Evolutionary conservation across 768 basidiomycete genomes (phyloP).

Genomic region (Panus rudis): DNA sequence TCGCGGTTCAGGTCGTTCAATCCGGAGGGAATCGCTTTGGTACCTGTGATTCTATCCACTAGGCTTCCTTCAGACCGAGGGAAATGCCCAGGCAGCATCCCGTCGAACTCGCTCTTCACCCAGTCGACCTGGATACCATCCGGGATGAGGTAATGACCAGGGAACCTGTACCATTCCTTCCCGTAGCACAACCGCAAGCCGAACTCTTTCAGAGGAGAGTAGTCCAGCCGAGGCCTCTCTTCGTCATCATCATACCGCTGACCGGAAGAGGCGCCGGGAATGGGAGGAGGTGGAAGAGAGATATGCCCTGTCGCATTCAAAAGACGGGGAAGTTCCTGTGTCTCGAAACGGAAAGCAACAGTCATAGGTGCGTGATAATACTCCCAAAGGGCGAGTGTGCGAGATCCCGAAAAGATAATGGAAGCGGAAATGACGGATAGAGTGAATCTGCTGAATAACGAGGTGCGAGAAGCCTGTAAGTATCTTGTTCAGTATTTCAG

Average conservation of each 20-base stretch:
- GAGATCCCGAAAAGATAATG: slow-evolving; percentile 65
- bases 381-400: slow-evolving; percentile 73
- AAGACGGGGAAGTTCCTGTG: slow-evolving; percentile 71
- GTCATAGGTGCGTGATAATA: slow-evolving; percentile 91
- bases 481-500: slow-evolving; percentile 4
- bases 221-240: slow-evolving; percentile 48
- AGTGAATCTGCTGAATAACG: slow-evolving; percentile 73
- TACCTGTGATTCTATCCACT: slow-evolving; percentile 57
- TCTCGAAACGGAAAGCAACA: slow-evolving; percentile 64
- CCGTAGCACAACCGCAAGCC: slow-evolving; percentile 77
- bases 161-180: slow-evolving; percentile 96
- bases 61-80: slow-evolving; percentile 18
- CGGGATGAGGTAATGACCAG: slow-evolving; percentile 84
- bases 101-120: slow-evolving; percentile 87
- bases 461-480: slow-evolving; percentile 67
- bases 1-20: slow-evolving; percentile 89
- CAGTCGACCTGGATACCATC: slow-evolving; percentile 78
- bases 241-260: slow-evolving; percentile 26
- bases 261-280: slow-evolving; percentile 15
- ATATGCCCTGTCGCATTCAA: slow-evolving; percentile 68
- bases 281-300: slow-evolving; percentile 34
- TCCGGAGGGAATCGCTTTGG: slow-evolving; percentile 49
- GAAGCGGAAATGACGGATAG: slow-evolving; percentile 60
- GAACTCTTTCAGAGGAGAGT: slow-evolving; percentile 60
- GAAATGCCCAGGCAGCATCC: slow-evolving; percentile 84